Conservation (phyloP, 768 basidiomycete species). For the Naganishia antarctica region DNA sequence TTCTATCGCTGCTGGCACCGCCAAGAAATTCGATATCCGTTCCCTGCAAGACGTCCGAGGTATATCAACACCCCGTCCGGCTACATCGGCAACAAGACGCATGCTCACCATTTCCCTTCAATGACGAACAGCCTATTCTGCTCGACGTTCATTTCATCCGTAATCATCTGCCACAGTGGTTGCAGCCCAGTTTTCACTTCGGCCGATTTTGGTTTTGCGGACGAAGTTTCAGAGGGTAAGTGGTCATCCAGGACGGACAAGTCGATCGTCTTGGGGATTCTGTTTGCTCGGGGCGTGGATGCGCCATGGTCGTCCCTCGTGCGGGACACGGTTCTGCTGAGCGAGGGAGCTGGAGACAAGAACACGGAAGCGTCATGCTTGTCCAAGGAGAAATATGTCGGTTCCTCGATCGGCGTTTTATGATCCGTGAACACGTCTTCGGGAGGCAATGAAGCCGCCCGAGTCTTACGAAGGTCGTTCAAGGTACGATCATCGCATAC, state of each 20-base stretch:
- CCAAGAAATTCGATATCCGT: conserved; percentile 89
- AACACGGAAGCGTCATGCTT: neutral
- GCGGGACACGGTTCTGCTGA: neutral
- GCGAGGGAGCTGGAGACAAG: neutral
- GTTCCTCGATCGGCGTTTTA: neutral
- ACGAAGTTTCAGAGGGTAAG: neutral
- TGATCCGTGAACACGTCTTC: neutral
- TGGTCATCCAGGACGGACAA: neutral
- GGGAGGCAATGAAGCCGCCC: neutral
- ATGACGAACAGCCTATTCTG: conserved; percentile 44
- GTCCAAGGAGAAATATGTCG: neutral
- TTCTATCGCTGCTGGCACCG: conserved; percentile 85
- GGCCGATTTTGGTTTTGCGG: neutral
- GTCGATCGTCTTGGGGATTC: neutral
- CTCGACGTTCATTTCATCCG: conserved; percentile 43
- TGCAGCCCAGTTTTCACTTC: neutral
- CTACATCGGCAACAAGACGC: neutral
- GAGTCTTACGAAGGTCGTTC: neutral
- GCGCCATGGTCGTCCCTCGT: conserved; percentile 10
- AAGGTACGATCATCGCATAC: no score
- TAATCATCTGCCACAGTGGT: conserved; percentile 43
- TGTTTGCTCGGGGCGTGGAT: neutral
- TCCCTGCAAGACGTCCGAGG: conserved; percentile 64
- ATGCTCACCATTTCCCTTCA: conserved; percentile 46
- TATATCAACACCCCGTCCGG: no score